phyloP scores from a whole-genome alignment of 2,329 filamentous ascomycete genomes.

The Beauveria asiatica region DNA sequence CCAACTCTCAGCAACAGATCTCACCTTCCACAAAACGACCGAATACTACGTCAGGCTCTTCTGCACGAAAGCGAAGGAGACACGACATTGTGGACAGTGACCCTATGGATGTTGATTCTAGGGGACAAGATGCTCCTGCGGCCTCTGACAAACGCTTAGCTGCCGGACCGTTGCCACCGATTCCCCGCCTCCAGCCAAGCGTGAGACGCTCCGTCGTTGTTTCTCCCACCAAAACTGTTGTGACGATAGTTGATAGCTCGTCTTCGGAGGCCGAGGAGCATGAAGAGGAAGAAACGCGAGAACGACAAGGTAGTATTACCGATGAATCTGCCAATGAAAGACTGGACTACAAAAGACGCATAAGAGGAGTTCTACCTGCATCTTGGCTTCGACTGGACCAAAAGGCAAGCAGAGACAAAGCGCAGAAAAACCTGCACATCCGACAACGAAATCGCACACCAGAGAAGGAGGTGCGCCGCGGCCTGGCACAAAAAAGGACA shows the following conservation, averaged over 20 bases:
- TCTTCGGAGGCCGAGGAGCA: background rate
- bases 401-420: slow-evolving; percentile 27
- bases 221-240: background rate
- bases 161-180: slow-evolving; percentile 4
- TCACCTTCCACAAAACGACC: slow-evolving; percentile 16
- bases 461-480: slow-evolving; percentile 34
- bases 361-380: slow-evolving; percentile 56
- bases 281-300: background rate
- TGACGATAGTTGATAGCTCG: slow-evolving; percentile 4
- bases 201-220: background rate
- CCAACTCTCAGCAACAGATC: slow-evolving; percentile 12
- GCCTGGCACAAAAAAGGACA: slow-evolving; percentile 39
- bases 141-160: background rate
- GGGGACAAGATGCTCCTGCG: background rate
- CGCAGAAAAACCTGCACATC: slow-evolving; percentile 20
- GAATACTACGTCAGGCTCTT: slow-evolving; percentile 18
- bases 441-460: slow-evolving; percentile 26
- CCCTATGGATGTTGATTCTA: slow-evolving; percentile 17
- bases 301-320: slow-evolving; percentile 13
- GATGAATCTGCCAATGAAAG: slow-evolving; percentile 32
- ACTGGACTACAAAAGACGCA: slow-evolving; percentile 34
- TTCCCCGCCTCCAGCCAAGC: slow-evolving; percentile 8
- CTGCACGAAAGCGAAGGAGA: slow-evolving; percentile 23
- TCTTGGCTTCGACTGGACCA: slow-evolving; percentile 57
- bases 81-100: slow-evolving; percentile 25